Evolutionary conservation across 2,329 filamentous ascomycete species (phyloP), one percentile per base, ranked within the genome.

Genomic region (Aspergillus pseudoterreus): DNA sequence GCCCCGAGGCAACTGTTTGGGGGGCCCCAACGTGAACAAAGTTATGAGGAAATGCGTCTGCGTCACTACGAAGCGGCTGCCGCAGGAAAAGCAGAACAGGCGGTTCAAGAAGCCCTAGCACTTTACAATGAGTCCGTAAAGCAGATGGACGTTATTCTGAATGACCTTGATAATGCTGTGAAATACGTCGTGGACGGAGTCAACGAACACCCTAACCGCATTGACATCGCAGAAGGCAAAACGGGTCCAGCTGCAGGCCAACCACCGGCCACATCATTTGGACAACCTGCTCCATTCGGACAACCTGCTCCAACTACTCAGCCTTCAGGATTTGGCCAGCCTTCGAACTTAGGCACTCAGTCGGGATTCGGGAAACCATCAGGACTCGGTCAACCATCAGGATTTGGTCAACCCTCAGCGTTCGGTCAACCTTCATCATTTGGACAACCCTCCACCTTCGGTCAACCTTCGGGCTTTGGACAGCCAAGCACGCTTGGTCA

Each of bases 1-100:
- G 83, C 87, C 1, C 92, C 92, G 0, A 83, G 83, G 15, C 90
- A 96, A 70, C 78, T 96, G 1, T 92, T 96, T 63, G 90, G 90
- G 47, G 91, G 90, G 1, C 80, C 78, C 42, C 78, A 82, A 5
- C 81, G 91, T 15, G 92, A 97, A 69, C 87, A 91, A 68, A 95
- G 90, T 63, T 87, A 88, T 38, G 92, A 97, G 69, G 92, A 97
- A 71, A 81, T 95, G 67, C 82, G 91, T 45, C 67, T 92, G 24
- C 73, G 77, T 19, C 86, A 90, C 65, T 92, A 92, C 64, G 76
- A 84, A 47, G 82, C 82, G 2, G 75, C 78, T 38, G 79, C 82
- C 8, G 65, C 79, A 6, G 87, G 88, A 1, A 87, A 85, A 50
- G 71, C 77, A 46, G 69, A 79, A 50, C 70, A 73, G 57, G 81